Evolutionary conservation across 768 basidiomycete species (phyloP).

Genomic region (Hemileccinum impolitum): DNA sequence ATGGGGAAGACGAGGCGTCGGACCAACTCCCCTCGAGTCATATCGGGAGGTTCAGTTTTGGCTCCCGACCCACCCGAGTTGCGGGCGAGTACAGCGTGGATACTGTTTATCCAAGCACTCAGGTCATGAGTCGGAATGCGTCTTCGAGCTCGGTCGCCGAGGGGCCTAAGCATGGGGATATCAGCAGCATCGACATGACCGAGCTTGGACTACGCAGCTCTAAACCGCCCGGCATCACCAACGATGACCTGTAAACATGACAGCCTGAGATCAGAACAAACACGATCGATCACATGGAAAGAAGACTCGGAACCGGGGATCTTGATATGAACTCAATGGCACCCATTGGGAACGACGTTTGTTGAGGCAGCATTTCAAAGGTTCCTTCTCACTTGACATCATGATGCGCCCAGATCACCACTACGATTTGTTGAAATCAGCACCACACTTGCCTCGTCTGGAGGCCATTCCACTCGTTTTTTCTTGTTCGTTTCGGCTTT

Average conservation of each 20-base stretch:
- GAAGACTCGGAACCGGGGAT: no score
- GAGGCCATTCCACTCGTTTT: no score
- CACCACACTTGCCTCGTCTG: no score
- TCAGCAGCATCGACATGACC: neutral
- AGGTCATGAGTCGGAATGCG: no score
- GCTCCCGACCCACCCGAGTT: conserved; percentile 1
- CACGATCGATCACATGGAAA: no score
- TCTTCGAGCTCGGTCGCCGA: neutral
- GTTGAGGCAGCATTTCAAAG: no score
- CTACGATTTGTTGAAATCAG: no score
- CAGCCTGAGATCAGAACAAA: neutral
- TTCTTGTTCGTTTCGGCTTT: neutral
- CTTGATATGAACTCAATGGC: neutral
- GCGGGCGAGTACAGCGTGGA: neutral
- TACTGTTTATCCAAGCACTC: neutral
- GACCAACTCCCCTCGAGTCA: neutral
- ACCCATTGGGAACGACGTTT: neutral
- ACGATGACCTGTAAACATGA: conserved; percentile 5
- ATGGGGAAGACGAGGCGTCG: neutral
- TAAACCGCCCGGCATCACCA: conserved; percentile 1
- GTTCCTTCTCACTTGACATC: no score
- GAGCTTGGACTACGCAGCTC: conserved; percentile 14
- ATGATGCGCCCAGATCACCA: no score
- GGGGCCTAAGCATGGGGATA: neutral
- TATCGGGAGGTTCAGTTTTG: conserved; percentile 6